Conservation (phyloP, 331 rosid genomes). For the Rosa hybrid region DNA sequence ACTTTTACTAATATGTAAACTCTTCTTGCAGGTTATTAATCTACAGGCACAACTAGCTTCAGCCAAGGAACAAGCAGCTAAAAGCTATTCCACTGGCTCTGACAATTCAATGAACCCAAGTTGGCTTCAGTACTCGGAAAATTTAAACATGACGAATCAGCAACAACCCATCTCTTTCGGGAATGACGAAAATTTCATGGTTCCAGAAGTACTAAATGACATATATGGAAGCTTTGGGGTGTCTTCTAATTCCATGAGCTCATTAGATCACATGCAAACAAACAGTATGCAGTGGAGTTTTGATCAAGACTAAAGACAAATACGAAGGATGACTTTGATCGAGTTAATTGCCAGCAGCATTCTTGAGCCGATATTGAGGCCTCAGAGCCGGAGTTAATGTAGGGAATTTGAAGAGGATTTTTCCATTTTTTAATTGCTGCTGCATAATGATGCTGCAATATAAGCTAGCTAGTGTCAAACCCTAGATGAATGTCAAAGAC, state of each 20-base stretch:
- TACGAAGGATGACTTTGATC: slow-evolving; percentile 40
- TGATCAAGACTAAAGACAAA: slow-evolving; percentile 28
- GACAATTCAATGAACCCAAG: slow-evolving; percentile 42
- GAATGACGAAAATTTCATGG: slow-evolving; percentile 39
- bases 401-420: slow-evolving; percentile 30
- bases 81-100: slow-evolving; percentile 40
- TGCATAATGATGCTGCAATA: neutral
- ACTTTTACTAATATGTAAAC: neutral
- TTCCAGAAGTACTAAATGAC: slow-evolving; percentile 39
- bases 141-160: slow-evolving; percentile 38
- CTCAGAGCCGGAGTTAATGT: neutral
- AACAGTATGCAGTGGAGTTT: slow-evolving; percentile 46
- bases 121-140: slow-evolving; percentile 48
- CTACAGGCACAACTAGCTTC: slow-evolving; percentile 76
- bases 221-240: slow-evolving; percentile 56
- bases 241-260: slow-evolving; percentile 44
- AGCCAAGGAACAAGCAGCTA: slow-evolving; percentile 74
- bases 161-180: slow-evolving; percentile 42
- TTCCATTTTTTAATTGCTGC: slow-evolving; percentile 39
- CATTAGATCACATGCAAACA: slow-evolving; percentile 42
- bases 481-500: slow-evolving; percentile 11
- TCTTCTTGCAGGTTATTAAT: slow-evolving; percentile 59
- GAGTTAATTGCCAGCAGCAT: slow-evolving; percentile 29
- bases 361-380: slow-evolving; percentile 20
- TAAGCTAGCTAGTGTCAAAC: neutral